Evolutionary conservation across 176 grass and related monocot genomes (phyloP).

Genomic region (Musa beccarii): DNA sequence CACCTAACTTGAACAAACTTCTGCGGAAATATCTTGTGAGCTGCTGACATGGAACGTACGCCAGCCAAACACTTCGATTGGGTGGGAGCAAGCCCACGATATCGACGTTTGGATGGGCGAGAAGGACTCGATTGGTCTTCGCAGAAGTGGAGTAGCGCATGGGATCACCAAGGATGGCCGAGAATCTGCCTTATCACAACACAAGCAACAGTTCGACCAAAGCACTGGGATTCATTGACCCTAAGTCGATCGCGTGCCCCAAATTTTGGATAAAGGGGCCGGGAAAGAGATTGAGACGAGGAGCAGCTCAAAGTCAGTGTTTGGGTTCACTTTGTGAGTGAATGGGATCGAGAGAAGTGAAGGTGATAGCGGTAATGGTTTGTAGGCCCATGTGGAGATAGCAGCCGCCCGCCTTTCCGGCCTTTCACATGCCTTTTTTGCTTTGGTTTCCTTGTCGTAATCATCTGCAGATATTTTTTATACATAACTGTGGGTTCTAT

Average conservation of each 20-base stretch:
- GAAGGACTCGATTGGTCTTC: too few relatives aligned
- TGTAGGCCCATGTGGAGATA: not conserved
- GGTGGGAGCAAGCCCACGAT: too few relatives aligned
- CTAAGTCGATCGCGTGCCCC: not conserved
- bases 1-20: too few relatives aligned
- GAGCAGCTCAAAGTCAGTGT: not conserved
- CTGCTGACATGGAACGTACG: too few relatives aligned
- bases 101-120: too few relatives aligned
- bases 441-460: not conserved
- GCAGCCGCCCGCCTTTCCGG: not conserved
- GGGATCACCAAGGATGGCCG: not conserved
- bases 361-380: not conserved
- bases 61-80: too few relatives aligned
- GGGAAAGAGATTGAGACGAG: not conserved
- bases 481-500: too few relatives aligned
- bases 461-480: not conserved
- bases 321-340: not conserved
- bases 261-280: not conserved
- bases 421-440: not conserved
- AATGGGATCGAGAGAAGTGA: not conserved
- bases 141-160: not conserved
- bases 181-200: not conserved
- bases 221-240: not conserved
- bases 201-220: too few relatives aligned
- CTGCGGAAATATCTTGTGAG: too few relatives aligned